Conservation (phyloP, 768 basidiomycete genomes). For the Lentinula lateritia region DNA sequence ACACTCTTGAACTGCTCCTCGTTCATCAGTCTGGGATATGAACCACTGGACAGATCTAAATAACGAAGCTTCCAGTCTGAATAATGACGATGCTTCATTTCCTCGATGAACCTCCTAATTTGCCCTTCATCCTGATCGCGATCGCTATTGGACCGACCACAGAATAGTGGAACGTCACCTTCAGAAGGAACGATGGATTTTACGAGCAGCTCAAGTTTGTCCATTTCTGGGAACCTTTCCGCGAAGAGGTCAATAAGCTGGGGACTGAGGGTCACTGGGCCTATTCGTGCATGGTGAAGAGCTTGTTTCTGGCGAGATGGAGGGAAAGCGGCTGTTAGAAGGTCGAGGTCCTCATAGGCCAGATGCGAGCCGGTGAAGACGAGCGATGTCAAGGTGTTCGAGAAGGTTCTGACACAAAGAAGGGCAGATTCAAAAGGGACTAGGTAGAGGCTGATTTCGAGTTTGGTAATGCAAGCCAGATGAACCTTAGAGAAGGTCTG, state of each 20-base stretch:
- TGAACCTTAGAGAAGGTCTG: not conserved
- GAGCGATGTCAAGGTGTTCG: conserved; percentile 26
- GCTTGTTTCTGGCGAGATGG: conserved; percentile 11
- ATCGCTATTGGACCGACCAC: not conserved
- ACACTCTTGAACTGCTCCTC: not conserved
- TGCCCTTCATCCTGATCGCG: conserved; percentile 8
- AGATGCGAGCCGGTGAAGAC: conserved; percentile 35
- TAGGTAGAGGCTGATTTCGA: conserved; percentile 30
- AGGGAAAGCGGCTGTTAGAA: conserved; percentile 19
- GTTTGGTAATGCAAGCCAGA: conserved; percentile 7
- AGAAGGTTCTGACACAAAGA: conserved; percentile 27
- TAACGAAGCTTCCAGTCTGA: not conserved
- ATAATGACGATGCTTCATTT: not conserved
- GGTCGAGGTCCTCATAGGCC: conserved; percentile 28
- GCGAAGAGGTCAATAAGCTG: conserved; percentile 37
- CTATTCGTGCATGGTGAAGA: conserved; percentile 30
- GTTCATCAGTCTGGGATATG: not conserved
- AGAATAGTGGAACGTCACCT: not conserved
- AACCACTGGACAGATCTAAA: conserved; percentile 1
- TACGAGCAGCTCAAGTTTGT: conserved; percentile 32
- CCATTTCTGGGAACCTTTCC: conserved; percentile 25
- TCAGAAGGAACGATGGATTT: conserved; percentile 28
- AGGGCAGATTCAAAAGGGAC: conserved; percentile 32
- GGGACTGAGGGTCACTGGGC: conserved; percentile 35
- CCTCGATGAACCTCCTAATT: not conserved